Base-by-base conservation (phyloP, 176 grass and related monocot species). In the Ensete glaucum region DNA sequence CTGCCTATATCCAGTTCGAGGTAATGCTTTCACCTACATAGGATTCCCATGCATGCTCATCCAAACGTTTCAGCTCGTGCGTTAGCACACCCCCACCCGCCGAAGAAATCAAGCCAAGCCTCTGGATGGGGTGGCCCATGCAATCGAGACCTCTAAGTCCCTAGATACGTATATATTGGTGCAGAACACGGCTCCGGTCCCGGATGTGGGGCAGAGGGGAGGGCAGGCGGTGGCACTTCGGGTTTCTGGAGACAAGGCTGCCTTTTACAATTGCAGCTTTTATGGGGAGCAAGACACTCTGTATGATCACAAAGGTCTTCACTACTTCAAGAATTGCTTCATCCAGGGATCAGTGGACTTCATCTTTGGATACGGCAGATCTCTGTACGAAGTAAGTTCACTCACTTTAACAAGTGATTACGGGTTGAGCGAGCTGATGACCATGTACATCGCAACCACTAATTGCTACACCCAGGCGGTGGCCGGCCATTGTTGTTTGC, bases 201-300 rank as follows among this genome's bases (percentile, higher is more conserved):
- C 87, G 2, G 24, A 71, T 29, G 72, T 72, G 4, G 83, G 87
- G 1, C 4, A 22, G 23, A 77, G 78, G 43, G 88, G 84, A 0
- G 88, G 88, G 14, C 88, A 90, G 79, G 84, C 88, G 54, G 88
- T 90, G 76, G 82, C 88, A 72, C 21, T 90, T 9, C 71, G 88
- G 0, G 13, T 82, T 67, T 90, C 85, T 50, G 88, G 88, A 4
- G 86, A 82, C 8, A 90, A 90, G 23, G 50, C 82, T 8, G 62
- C 82, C 0, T 13, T 90, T 0, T 87, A 66, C 64, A 84, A 87
- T 56, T 90, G 84, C 82, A 87, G 78, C 14, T 50, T 90, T 11
- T 82, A 84, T 48, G 84, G 88, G 50, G 75, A 78, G 1, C 85
- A 90, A 54, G 88, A 90, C 84, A 90, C 88, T 0, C 55, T 87